These are phyloP conservation scores for Agaricus blazei DNA, from an alignment of 768 basidiomycete species.

Conservation along the genomic window DNA sequence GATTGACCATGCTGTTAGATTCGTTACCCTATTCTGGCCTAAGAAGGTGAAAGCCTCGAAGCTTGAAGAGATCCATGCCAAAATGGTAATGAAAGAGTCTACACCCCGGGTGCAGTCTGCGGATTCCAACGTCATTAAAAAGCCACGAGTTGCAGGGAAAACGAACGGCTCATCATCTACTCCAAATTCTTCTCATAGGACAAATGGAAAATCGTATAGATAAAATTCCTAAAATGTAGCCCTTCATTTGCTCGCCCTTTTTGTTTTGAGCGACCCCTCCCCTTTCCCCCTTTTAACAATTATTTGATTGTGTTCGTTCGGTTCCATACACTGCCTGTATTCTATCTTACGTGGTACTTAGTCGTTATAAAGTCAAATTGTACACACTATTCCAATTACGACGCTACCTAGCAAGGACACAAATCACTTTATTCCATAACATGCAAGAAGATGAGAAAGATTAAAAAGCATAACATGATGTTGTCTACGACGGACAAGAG, in stretches of 20 bases:
- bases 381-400: not conserved
- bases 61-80: constrained; percentile 91
- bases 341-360: constrained; percentile 6
- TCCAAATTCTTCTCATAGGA: constrained; percentile 40
- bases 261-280: constrained; percentile 12
- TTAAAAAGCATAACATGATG: too few species aligned
- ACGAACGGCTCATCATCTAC: constrained; percentile 46
- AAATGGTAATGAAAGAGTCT: constrained; percentile 89
- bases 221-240: constrained; percentile 28
- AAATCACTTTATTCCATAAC: not conserved
- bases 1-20: constrained; percentile 38
- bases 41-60: constrained; percentile 94
- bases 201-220: constrained; percentile 60
- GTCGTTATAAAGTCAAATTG: constrained; percentile 6
- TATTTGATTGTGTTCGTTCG: constrained; percentile 15
- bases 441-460: too few species aligned
- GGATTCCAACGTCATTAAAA: constrained; percentile 49
- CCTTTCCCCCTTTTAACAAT: constrained; percentile 12
- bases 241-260: constrained; percentile 18
- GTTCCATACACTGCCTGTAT: constrained; percentile 13
- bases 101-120: constrained; percentile 49
- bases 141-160: constrained; percentile 55
- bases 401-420: constrained; percentile 4
- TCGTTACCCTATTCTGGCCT: constrained; percentile 96
- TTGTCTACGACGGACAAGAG: not conserved